Conservation (phyloP, 179 eudicot genomes). For the Amaranthus tricolor region DNA sequence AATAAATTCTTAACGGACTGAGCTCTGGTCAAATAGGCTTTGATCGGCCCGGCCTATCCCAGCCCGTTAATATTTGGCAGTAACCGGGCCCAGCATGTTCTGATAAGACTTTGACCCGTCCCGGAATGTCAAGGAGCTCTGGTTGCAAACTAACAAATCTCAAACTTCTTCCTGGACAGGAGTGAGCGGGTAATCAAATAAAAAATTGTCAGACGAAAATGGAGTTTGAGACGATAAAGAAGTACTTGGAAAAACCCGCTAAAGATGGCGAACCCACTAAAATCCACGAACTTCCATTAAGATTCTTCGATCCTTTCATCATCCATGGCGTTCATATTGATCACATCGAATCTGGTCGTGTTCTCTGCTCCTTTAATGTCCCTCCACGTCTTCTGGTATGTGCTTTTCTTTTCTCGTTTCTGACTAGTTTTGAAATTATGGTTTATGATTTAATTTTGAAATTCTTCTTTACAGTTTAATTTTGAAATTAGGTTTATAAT, state of each 20-base stretch:
- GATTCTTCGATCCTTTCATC: conserved; percentile 65
- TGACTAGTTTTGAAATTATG: conserved; percentile 9
- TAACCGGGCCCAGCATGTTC: too few species aligned
- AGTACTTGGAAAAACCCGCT: conserved; percentile 50
- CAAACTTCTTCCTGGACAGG: too few species aligned
- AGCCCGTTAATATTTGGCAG: too few species aligned
- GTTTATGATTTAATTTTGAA: conserved; percentile 11
- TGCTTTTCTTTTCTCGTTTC: conserved; percentile 10
- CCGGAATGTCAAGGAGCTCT: too few species aligned
- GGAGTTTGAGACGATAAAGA: conserved; percentile 60
- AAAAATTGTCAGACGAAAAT: conserved; percentile 23
- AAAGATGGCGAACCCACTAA: conserved; percentile 35
- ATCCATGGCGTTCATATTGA: conserved; percentile 53
- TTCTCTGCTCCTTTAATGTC: conserved; percentile 70
- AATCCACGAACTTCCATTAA: conserved; percentile 50
- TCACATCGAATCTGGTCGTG: conserved; percentile 57
- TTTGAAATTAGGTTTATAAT: conserved; percentile 19
- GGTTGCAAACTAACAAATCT: too few species aligned
- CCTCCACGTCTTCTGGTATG: conserved; percentile 75
- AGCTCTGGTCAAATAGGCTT: too few species aligned
- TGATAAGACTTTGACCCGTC: too few species aligned
- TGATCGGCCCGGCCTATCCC: too few species aligned
- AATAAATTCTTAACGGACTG: too few species aligned
- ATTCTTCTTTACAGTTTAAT: not conserved
- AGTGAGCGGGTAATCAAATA: too few species aligned